Conservation (phyloP, 352 stramenopile genomes). For the Phytophthora brassicae region DNA sequence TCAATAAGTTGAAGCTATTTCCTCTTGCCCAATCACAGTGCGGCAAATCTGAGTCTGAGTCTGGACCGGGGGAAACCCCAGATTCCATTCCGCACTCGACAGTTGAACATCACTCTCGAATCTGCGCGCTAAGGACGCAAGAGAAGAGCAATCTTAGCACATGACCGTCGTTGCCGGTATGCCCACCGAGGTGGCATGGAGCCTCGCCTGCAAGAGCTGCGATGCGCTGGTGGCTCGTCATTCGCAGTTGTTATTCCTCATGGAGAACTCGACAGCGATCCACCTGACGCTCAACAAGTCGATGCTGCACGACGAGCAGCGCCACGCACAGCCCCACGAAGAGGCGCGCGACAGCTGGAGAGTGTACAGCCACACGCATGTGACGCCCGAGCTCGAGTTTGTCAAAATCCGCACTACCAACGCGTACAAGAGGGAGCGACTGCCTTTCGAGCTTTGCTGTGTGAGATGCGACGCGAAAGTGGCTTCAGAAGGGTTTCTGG, state of each 20-base stretch:
- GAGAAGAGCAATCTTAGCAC: neutral
- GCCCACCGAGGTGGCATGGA: conserved; percentile 27
- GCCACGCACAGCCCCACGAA: conserved; percentile 8
- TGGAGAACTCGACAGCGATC: conserved; percentile 50
- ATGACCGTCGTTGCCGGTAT: conserved; percentile 23
- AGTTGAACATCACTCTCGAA: conserved; percentile 1
- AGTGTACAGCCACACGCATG: conserved; percentile 30
- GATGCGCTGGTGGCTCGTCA: conserved; percentile 32
- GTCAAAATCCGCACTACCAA: conserved; percentile 50
- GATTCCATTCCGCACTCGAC: neutral
- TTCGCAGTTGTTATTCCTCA: conserved; percentile 50
- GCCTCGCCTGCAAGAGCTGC: conserved; percentile 34
- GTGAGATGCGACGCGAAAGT: conserved; percentile 49
- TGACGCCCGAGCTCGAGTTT: conserved; percentile 42
- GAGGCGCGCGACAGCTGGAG: conserved; percentile 32
- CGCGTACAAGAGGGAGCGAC: conserved; percentile 32
- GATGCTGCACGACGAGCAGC: conserved; percentile 41
- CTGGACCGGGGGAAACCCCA: neutral
- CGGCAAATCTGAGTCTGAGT: conserved; percentile 1
- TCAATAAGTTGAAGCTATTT: conserved; percentile 20
- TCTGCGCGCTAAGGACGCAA: neutral
- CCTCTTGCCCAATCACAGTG: conserved; percentile 19
- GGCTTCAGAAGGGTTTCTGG: conserved; percentile 39
- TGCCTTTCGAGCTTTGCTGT: conserved; percentile 63
- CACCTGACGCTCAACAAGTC: conserved; percentile 47